These are phyloP conservation scores for Talaromyces sp. DNA, from an alignment of 2,329 filamentous ascomycete species.

Conservation along the genomic window DNA sequence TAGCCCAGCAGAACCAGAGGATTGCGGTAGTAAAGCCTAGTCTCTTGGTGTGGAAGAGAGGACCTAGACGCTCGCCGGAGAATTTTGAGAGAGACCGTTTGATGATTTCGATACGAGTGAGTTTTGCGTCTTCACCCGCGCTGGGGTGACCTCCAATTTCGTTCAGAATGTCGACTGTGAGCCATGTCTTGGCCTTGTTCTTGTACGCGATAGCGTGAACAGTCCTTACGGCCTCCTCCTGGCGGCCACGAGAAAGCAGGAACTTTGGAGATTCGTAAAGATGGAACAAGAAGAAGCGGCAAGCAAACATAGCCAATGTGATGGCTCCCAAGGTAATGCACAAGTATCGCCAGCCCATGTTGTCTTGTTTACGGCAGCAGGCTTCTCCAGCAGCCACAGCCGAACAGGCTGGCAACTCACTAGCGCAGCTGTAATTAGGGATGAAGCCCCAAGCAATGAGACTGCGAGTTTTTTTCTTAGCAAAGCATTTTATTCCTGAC, in stretches of 20 bases:
- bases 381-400: constrained; percentile 23
- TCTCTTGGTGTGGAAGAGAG: constrained; percentile 52
- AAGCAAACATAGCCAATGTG: constrained; percentile 71
- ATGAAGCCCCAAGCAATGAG: constrained; percentile 70
- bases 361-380: constrained; percentile 49
- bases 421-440: constrained; percentile 55
- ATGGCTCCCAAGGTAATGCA: constrained; percentile 64
- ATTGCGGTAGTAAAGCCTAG: constrained; percentile 47
- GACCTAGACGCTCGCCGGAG: constrained; percentile 60
- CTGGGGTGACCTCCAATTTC: constrained; percentile 48
- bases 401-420: constrained; percentile 28
- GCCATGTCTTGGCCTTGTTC: constrained; percentile 65
- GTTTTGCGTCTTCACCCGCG: constrained; percentile 34
- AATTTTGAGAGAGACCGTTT: constrained; percentile 60
- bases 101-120: constrained; percentile 47
- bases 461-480: constrained; percentile 15
- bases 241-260: constrained; percentile 67
- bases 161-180: constrained; percentile 65
- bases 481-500: not conserved
- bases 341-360: constrained; percentile 71
- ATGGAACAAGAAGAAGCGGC: constrained; percentile 74
- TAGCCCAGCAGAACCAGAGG: constrained; percentile 75
- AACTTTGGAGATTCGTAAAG: constrained; percentile 84
- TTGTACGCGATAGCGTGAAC: constrained; percentile 71
- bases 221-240: constrained; percentile 72